phyloP scores from a whole-genome alignment of 176 grass and related monocot species.

The Lolium multiflorum region DNA sequence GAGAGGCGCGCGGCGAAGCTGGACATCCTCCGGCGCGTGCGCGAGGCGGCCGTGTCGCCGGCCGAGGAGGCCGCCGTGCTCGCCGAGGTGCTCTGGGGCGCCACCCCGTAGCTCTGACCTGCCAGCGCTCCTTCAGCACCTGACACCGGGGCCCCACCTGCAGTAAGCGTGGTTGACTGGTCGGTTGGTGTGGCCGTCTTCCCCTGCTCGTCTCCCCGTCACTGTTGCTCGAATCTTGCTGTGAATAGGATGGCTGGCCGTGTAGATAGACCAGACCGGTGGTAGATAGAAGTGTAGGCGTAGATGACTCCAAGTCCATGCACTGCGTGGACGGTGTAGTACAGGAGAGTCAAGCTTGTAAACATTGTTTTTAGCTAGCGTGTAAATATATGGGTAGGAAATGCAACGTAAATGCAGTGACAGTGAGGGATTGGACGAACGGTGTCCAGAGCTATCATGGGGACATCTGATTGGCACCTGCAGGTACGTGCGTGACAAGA shows the following conservation, averaged over 20 bases:
- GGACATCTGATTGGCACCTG: neutral
- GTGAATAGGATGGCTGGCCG: constrained; percentile 25
- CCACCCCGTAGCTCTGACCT: constrained; percentile 46
- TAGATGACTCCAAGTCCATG: constrained; percentile 9
- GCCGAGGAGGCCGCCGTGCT: constrained; percentile 68
- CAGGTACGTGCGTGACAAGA: too few species aligned
- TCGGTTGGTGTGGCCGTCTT: neutral
- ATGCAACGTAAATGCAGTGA: neutral
- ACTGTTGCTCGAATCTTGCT: neutral
- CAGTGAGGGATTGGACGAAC: neutral
- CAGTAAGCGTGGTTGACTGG: neutral
- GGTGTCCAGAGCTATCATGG: neutral
- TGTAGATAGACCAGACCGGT: constrained; percentile 13
- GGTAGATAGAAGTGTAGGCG: neutral
- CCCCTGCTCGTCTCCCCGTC: neutral
- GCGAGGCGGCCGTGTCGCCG: constrained; percentile 62
- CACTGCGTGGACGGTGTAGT: constrained; percentile 17
- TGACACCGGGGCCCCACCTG: neutral
- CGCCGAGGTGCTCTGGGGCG: constrained; percentile 83
- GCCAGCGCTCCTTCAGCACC: too few species aligned
- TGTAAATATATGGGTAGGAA: constrained; percentile 20
- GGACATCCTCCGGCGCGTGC: constrained; percentile 71
- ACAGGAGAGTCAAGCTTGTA: constrained; percentile 32
- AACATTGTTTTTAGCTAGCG: neutral
- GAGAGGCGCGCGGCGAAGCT: constrained; percentile 73